A percentile compares a stretch with the other conserved stretches of the same genome.
phyloP scores from a whole-genome alignment of 2,329 filamentous ascomycete species.

The Shiraia bambusicola region DNA sequence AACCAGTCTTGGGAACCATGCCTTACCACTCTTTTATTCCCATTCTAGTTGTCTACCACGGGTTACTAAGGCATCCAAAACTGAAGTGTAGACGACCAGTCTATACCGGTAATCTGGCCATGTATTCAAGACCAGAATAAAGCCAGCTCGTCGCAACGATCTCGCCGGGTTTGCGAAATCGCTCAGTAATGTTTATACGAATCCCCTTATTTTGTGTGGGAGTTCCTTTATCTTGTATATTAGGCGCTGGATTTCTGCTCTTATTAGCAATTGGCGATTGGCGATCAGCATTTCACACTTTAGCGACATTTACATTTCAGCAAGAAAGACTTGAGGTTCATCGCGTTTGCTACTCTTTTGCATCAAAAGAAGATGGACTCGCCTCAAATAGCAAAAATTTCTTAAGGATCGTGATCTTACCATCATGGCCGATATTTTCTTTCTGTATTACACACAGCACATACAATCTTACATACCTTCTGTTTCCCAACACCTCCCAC shows the following conservation, averaged over 20 bases:
- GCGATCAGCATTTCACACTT: no score
- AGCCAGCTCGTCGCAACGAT: background rate
- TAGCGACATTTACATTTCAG: no score
- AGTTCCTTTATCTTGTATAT: no score
- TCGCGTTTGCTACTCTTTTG: no score
- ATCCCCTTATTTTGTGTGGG: no score
- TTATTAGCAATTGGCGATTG: no score
- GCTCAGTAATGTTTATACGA: no score
- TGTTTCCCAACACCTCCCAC: background rate
- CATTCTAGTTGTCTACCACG: conserved; percentile 20
- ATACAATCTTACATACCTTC: background rate
- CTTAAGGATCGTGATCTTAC: conserved; percentile 1
- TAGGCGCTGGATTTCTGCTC: no score
- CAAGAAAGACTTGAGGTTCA: no score
- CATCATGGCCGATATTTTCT: background rate
- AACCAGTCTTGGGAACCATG: conserved; percentile 22
- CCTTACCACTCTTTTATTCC: conserved; percentile 34
- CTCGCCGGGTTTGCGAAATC: no score
- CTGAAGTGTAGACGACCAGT: conserved; percentile 21
- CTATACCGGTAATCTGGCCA: background rate
- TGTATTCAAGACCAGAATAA: conserved; percentile 4
- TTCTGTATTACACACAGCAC: background rate
- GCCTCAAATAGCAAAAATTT: background rate
- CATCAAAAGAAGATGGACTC: no score
- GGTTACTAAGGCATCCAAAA: conserved; percentile 15